Base-by-base conservation (phyloP, 2,329 filamentous ascomycete species). In the Clarireedia hainanense region DNA sequence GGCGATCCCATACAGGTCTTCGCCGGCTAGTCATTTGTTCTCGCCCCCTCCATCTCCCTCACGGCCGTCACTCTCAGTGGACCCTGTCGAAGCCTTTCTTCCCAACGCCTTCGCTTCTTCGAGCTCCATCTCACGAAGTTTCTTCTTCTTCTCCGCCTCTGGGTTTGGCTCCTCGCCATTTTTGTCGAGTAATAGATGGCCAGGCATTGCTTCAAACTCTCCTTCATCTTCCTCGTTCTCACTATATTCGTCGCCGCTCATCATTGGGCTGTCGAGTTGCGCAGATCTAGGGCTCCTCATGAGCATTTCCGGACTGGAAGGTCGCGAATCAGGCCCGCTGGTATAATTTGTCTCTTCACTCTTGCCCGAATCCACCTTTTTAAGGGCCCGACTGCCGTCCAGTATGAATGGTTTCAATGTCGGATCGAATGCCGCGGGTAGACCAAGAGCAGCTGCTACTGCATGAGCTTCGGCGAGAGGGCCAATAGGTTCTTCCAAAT, bases 381-480 rank as follows among this genome's bases (percentile, higher is more conserved):
- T 56, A 2, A 65, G 48, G 40, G 54, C 48, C 6, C 56, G 46
- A 17, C 57, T 59, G 23, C 57, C 57, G 26, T 64, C 62, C 14
- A 68, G 68, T 49, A 76, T 73, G 48, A 80, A 71, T 0, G 80
- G 78, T 61, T 83, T 85, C 61, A 85, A 77, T 1, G 81, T 84
- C 0, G 83, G 81, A 59, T 86, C 83, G 59, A 84, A 86, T 24
- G 75, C 71, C 3, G 81, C 81, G 0, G 83, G 82, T 2, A 86
- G 70, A 0, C 82, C 83, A 9, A 86, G 74, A 15, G 81, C 83
- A 58, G 80, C 77, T 46, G 83, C 83, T 6, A 86, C 83, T 55
- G 78, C 76, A 61, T 85, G 82, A 0, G 83, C 83, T 68, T 86
- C 83, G 59, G 83, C 80, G 60, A 84, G 81, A 2, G 80, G 72